Conservation (phyloP, 306 rosid genomes). For the Vigna radiata region DNA sequence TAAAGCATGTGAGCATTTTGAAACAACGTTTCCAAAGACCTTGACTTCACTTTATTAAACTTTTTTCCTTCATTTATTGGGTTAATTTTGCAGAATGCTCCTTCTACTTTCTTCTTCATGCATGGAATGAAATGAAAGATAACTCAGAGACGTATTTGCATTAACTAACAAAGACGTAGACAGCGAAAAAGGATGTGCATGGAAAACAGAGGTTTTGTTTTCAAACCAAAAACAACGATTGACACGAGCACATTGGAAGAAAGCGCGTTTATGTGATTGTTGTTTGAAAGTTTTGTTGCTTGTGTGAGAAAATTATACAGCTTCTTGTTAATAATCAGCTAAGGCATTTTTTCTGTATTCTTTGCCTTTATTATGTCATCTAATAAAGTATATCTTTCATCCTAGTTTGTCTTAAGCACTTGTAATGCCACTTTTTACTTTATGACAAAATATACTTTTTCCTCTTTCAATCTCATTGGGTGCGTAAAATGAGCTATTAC, state of each 20-base stretch:
- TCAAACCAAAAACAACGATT: background rate
- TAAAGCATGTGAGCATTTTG: conserved; percentile 1
- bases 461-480: no score
- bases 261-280: background rate
- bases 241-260: background rate
- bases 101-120: background rate
- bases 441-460: no score
- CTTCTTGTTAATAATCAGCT: background rate
- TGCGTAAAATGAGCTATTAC: no score
- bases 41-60: background rate
- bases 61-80: background rate
- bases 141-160: background rate
- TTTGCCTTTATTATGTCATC: background rate
- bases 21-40: background rate
- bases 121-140: background rate
- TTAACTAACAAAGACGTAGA: background rate
- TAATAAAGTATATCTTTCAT: no score
- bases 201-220: background rate
- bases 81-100: background rate
- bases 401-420: no score
- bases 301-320: background rate
- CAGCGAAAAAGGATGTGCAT: background rate
- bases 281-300: conserved; percentile 1
- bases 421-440: no score
- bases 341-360: background rate